Conservation (phyloP, 2,329 filamentous ascomycete genomes). For the Fusarium hainanense region DNA sequence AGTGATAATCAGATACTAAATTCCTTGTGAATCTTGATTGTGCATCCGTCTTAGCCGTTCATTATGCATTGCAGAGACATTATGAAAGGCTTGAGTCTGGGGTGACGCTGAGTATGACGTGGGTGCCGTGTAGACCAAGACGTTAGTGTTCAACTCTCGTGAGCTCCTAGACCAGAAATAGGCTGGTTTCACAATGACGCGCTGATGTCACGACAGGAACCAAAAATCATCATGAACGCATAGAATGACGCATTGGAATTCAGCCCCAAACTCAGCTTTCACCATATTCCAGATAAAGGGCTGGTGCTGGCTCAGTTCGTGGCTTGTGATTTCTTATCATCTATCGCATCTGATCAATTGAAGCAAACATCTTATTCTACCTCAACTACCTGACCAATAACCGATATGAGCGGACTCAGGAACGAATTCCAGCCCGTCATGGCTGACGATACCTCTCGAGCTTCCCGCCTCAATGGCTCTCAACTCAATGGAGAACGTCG, state of each 20-base stretch:
- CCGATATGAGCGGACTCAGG: slow-evolving; percentile 21
- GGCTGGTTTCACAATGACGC: slow-evolving; percentile 21
- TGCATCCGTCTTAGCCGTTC: neutral
- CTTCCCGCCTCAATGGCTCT: neutral
- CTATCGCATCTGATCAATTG: neutral
- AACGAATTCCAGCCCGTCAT: slow-evolving; percentile 16
- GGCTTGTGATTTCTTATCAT: slow-evolving; percentile 4
- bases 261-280: neutral
- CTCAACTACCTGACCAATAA: neutral
- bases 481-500: neutral
- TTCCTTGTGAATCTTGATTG: slow-evolving; percentile 14
- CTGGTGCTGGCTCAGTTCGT: slow-evolving; percentile 6
- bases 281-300: slow-evolving; percentile 7
- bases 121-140: slow-evolving; percentile 8
- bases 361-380: neutral
- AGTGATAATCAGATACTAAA: neutral
- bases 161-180: slow-evolving; percentile 6
- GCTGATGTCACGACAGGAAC: slow-evolving; percentile 24
- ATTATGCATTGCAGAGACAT: neutral
- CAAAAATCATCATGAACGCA: slow-evolving; percentile 25
- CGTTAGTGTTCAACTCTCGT: neutral
- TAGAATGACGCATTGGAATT: slow-evolving; percentile 28
- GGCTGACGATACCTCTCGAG: neutral
- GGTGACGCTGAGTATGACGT: slow-evolving; percentile 29
- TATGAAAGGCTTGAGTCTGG: neutral